Evolutionary conservation across 768 basidiomycete genomes (phyloP).

Genomic region (Collybia mongolica): DNA sequence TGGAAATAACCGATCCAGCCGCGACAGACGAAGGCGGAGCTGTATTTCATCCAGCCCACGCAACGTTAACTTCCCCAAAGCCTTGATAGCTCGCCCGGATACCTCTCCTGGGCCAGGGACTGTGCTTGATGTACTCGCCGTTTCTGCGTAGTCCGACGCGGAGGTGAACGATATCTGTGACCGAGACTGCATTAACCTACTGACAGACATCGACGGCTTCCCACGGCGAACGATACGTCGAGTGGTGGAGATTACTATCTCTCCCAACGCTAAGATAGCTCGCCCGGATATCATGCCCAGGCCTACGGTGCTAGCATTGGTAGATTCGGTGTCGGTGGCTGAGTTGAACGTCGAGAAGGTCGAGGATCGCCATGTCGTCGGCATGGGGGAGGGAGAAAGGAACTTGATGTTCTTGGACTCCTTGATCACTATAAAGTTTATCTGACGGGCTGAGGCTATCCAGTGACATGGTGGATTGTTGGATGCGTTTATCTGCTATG

Average conservation of each 20-base stretch:
- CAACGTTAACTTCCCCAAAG: background rate
- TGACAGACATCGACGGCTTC: background rate
- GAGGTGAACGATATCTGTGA: background rate
- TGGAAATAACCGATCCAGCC: background rate
- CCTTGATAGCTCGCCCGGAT: background rate
- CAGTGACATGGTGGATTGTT: too few species aligned
- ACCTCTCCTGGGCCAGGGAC: constrained; percentile 2
- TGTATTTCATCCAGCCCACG: constrained; percentile 2
- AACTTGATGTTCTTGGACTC: too few species aligned
- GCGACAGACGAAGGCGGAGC: background rate
- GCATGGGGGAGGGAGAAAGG: too few species aligned
- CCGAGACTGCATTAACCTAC: too few species aligned
- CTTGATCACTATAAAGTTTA: too few species aligned
- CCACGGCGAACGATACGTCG: background rate
- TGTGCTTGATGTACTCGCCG: constrained; percentile 2
- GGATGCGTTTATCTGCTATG: too few species aligned
- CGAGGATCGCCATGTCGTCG: background rate
- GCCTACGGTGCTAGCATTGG: background rate
- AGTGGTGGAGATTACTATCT: background rate
- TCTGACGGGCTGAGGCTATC: too few species aligned
- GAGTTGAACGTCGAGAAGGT: constrained; percentile 1
- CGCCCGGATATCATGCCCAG: constrained; percentile 2
- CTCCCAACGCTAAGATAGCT: constrained; percentile 1
- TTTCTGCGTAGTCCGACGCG: background rate
- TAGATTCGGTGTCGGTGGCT: background rate